Evolutionary conservation across 83 land plant genomes (phyloP).

Genomic region (Isoetes engelmannii): DNA sequence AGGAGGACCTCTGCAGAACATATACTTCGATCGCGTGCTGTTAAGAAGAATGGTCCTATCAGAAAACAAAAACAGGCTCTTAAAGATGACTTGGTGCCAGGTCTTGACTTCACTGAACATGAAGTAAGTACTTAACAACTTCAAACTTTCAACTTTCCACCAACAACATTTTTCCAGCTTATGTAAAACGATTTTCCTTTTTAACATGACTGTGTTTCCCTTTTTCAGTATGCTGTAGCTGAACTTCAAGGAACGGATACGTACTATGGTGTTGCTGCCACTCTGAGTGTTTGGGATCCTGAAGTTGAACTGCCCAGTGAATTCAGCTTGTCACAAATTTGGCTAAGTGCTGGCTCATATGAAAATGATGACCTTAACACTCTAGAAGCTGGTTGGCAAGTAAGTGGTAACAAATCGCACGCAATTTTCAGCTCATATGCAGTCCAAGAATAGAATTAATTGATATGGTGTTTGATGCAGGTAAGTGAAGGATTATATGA

Average conservation of each 20-base stretch:
- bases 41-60: slow-evolving; percentile 37
- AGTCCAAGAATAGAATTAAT: too few species aligned
- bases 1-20: slow-evolving; percentile 53
- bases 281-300: not conserved
- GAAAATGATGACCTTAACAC: slow-evolving; percentile 1
- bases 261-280: not conserved
- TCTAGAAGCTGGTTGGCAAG: not conserved
- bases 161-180: too few species aligned
- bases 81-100: too few species aligned
- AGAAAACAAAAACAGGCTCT: too few species aligned
- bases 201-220: too few species aligned
- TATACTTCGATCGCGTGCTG: slow-evolving; percentile 43
- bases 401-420: not conserved
- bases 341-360: not conserved
- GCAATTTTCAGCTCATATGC: too few species aligned
- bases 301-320: not conserved
- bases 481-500: slow-evolving; percentile 28
- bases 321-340: not conserved
- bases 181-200: too few species aligned
- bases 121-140: too few species aligned
- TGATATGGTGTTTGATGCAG: not conserved
- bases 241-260: not conserved
- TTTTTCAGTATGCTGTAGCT: too few species aligned
- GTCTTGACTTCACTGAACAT: too few species aligned
- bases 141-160: too few species aligned